Conservation (phyloP, 768 basidiomycete genomes). For the Serendipita sp. region DNA sequence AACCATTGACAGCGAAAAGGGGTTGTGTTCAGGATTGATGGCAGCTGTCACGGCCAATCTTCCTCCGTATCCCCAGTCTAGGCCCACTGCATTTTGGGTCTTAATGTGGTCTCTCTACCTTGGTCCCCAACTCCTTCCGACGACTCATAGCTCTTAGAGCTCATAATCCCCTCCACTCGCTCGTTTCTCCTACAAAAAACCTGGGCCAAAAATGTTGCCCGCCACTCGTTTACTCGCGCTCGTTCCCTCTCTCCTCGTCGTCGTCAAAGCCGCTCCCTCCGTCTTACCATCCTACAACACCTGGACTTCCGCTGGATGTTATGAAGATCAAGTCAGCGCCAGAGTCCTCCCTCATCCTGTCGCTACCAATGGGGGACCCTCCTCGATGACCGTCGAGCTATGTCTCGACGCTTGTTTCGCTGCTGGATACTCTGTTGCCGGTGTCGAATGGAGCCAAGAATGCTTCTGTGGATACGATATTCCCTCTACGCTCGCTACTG, state of each 20-base stretch:
- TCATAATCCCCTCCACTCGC: too few species aligned
- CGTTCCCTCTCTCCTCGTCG: background rate
- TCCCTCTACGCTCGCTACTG: constrained; percentile 15
- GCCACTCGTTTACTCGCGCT: background rate
- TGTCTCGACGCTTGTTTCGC: constrained; percentile 50
- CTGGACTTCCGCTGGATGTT: background rate
- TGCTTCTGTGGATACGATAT: constrained; percentile 24
- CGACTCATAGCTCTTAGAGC: too few species aligned
- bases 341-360: background rate
- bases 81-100: too few species aligned
- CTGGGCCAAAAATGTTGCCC: too few species aligned
- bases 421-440: constrained; percentile 28
- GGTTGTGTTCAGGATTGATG: too few species aligned
- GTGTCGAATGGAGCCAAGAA: constrained; percentile 31
- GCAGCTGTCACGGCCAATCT: too few species aligned
- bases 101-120: too few species aligned
- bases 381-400: constrained; percentile 31
- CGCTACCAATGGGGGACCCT: background rate
- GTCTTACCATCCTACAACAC: background rate
- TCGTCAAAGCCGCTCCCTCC: background rate
- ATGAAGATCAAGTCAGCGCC: background rate
- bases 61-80: too few species aligned
- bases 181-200: too few species aligned
- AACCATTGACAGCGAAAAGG: too few species aligned
- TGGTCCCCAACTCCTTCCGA: too few species aligned